A percentile compares a stretch with the other conserved stretches of the same genome.
These are phyloP conservation scores for Fusarium circinatum DNA, from an alignment of 2,329 filamentous ascomycete genomes.

Conservation along the genomic window DNA sequence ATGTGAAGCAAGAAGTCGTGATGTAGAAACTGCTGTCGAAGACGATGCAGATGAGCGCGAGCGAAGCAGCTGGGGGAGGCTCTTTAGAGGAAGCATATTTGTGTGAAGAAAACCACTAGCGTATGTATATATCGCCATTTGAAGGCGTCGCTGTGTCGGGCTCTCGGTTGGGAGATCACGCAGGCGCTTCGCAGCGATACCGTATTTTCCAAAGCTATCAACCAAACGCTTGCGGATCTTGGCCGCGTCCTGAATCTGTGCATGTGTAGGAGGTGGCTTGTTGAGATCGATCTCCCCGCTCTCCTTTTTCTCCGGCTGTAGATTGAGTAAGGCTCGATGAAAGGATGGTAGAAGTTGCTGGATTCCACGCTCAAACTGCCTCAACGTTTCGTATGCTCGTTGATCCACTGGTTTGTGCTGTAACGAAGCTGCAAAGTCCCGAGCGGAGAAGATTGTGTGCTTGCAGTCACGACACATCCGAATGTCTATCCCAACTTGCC, in stretches of 20 bases:
- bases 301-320: conserved; percentile 67
- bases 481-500: conserved; percentile 78
- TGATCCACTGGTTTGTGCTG: conserved; percentile 77
- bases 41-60: conserved; percentile 53
- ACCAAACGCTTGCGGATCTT: conserved; percentile 91
- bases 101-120: conserved; percentile 86
- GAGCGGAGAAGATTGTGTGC: conserved; percentile 68
- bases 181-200: conserved; percentile 81
- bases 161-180: conserved; percentile 80
- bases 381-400: conserved; percentile 82
- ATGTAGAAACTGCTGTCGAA: conserved; percentile 38
- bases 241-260: conserved; percentile 84
- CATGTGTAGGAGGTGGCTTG: conserved; percentile 61
- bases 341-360: conserved; percentile 83
- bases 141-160: conserved; percentile 77
- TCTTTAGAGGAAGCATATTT: conserved; percentile 89
- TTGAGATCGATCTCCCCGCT: conserved; percentile 51
- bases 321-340: conserved; percentile 76
- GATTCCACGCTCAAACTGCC: conserved; percentile 90
- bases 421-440: conserved; percentile 80
- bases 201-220: conserved; percentile 90
- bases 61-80: conserved; percentile 72
- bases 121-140: conserved; percentile 84
- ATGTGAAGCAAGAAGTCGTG: conserved; percentile 48
- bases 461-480: conserved; percentile 94